These are phyloP conservation scores for Lactarius akahatsu DNA, from an alignment of 768 basidiomycete genomes.

Conservation along the genomic window DNA sequence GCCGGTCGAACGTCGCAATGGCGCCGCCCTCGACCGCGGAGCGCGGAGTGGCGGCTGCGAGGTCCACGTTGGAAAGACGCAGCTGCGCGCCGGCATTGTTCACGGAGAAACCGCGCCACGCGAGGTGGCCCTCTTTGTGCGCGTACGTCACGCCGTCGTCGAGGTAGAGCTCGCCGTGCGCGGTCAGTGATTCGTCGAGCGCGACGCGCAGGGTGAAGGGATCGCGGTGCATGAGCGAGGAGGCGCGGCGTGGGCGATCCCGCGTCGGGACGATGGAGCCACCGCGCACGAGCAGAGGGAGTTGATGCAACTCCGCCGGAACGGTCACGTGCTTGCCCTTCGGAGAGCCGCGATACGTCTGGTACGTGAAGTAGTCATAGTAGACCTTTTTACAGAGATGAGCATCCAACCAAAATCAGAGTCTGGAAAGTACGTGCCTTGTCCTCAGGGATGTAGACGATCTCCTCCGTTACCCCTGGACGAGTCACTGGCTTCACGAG, in stretches of 20 bases:
- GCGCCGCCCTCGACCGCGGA: slow-evolving; percentile 54
- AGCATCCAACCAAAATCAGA: background rate
- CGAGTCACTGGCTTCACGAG: slow-evolving; percentile 88
- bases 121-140: slow-evolving; percentile 71
- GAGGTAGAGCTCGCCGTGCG: slow-evolving; percentile 86
- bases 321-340: slow-evolving; percentile 71
- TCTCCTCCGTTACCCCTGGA: slow-evolving; percentile 64
- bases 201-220: slow-evolving; percentile 92
- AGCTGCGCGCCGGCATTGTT: slow-evolving; percentile 43
- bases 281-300: slow-evolving; percentile 87
- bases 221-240: slow-evolving; percentile 84
- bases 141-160: slow-evolving; percentile 89
- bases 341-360: slow-evolving; percentile 62
- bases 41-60: slow-evolving; percentile 45
- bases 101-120: slow-evolving; percentile 79
- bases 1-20: slow-evolving; percentile 48
- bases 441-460: slow-evolving; percentile 84
- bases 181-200: slow-evolving; percentile 55
- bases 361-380: slow-evolving; percentile 86
- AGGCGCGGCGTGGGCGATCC: slow-evolving; percentile 82
- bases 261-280: slow-evolving; percentile 88
- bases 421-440: slow-evolving; percentile 48
- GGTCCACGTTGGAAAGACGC: slow-evolving; percentile 51
- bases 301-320: slow-evolving; percentile 72
- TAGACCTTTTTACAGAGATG: slow-evolving; percentile 57